A percentile compares a stretch with the other conserved stretches of the same genome.
Evolutionary conservation across 257 asterid species (phyloP).

Genomic region (Gynochthodes officinalis): DNA sequence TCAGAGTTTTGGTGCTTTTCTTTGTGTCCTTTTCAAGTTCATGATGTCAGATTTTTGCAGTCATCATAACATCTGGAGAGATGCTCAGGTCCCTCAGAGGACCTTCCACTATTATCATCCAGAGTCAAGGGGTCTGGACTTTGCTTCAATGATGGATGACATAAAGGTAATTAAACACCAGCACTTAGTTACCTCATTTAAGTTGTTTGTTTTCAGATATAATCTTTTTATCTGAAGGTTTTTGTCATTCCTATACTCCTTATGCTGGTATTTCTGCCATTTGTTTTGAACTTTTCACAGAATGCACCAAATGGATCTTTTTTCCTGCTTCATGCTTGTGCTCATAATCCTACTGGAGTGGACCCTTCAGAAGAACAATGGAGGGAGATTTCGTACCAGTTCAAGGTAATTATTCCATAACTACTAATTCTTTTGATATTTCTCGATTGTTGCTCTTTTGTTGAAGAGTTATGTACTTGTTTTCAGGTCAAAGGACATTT

Average conservation of each 20-base stretch:
- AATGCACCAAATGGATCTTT: conserved; percentile 90
- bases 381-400: conserved; percentile 84
- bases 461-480: conserved; percentile 4
- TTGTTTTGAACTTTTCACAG: conserved; percentile 30
- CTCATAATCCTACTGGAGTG: conserved; percentile 99
- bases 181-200: not conserved
- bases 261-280: not conserved
- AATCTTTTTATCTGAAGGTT: conserved; percentile 1
- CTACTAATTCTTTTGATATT: not conserved
- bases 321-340: conserved; percentile 98
- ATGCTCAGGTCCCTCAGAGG: conserved; percentile 82
- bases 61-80: conserved; percentile 99
- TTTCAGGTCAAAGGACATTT: conserved; percentile 84
- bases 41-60: conserved; percentile 42
- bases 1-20: conserved; percentile 7
- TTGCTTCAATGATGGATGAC: conserved; percentile 76
- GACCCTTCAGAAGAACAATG: conserved; percentile 98
- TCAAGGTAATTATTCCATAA: conserved; percentile 53
- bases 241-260: not conserved
- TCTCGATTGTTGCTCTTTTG: not conserved
- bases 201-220: conserved; percentile 2
- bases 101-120: conserved; percentile 94
- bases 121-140: conserved; percentile 83
- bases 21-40: conserved; percentile 9
- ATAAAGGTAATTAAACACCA: conserved; percentile 49